Evolutionary conservation across 179 eudicot genomes (phyloP).

Genomic region (Gypsophila paniculata): DNA sequence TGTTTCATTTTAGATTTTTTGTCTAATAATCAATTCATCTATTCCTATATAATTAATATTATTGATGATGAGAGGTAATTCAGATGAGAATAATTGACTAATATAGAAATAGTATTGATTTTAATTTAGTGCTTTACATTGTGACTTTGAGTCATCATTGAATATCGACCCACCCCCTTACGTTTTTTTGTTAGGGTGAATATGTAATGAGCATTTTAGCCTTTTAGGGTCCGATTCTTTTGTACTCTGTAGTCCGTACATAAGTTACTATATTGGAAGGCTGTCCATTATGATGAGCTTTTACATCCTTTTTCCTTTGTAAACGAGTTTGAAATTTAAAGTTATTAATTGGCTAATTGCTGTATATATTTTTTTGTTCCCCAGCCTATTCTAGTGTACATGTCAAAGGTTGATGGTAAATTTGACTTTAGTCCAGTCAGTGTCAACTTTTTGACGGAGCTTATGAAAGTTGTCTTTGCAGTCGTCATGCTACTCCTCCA

Average conservation of each 20-base stretch:
- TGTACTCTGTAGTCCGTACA: no score
- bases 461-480: constrained; percentile 80
- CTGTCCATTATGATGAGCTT: neutral
- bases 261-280: neutral
- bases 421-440: constrained; percentile 91
- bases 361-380: constrained; percentile 19
- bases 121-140: neutral
- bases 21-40: no score
- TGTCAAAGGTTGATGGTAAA: constrained; percentile 97
- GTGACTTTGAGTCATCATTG: neutral
- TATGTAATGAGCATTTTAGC: neutral
- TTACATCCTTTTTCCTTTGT: neutral
- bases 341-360: neutral
- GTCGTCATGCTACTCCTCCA: constrained; percentile 80
- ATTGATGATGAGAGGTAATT: no score
- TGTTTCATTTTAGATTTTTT: neutral
- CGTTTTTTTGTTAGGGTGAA: neutral
- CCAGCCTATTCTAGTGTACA: constrained; percentile 94
- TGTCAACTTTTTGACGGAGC: constrained; percentile 91
- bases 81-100: neutral
- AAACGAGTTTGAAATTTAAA: neutral
- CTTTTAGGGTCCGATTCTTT: neutral
- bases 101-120: neutral
- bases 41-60: no score
- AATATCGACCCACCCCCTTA: neutral